Base-by-base conservation (phyloP, 768 basidiomycete genomes). In the Dendrothele bispora region DNA sequence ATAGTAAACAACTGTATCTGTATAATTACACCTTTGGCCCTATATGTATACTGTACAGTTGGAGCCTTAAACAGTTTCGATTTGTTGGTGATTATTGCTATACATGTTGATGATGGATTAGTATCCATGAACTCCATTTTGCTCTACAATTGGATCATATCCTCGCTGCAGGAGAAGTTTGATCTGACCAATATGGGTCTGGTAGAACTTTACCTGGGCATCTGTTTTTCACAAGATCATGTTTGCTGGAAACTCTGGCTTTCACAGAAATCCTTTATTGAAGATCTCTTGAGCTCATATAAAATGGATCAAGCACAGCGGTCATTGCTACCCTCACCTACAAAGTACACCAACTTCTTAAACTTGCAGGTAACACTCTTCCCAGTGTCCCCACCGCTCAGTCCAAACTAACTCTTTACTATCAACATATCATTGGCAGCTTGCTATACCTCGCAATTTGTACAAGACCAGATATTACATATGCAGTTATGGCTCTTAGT, bases 191-290 rank as follows among this genome's bases (percentile, higher is more conserved):
- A 60, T 36, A 20, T 60, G 1, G 48, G 59, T 0, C 30, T 44
- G 7, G 24, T 49, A 5, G 39, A 30, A 30, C 52, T 39, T 39
- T 27, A 58, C 0, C 41, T 61, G 2, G 52, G 56, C 5, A 49
- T 61, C 5, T n/a, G 59, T 27, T 46, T 62, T n/a, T 32, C 30
- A 15, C 30, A 46, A 3, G 51, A 61, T n/a, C 36, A 36, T 1
- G n/a, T 18, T 2, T 8, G 12, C 0, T 36, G 36, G 12, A 41
- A 46, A 10, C 2, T 59, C 0, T 50, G 46, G 25, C 39, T 50
- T 15, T 44, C 32, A 30, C 57, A 64, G 36, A 3, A 20, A 1
- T 4, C 29, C 1, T 59, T 55, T 7, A 43, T 59, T 1, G 15
- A 21, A 6, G 47, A 48, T 8, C 12, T 48, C 4, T 14, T 48